These are phyloP conservation scores for Elsinoe necatrix DNA, from an alignment of 2,329 filamentous ascomycete genomes.

Conservation along the genomic window DNA sequence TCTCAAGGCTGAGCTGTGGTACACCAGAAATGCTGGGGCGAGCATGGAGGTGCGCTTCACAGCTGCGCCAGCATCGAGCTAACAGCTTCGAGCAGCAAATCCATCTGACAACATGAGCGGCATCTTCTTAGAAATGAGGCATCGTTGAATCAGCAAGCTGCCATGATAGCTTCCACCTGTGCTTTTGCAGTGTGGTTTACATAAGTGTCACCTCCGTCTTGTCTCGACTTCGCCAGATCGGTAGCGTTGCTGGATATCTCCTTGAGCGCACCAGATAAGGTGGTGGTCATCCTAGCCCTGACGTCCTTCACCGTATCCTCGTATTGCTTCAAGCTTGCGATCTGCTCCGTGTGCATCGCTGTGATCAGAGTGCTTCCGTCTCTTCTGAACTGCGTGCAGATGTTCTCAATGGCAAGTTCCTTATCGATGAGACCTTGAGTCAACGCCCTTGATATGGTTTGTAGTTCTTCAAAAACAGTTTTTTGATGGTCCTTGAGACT, in stretches of 20 bases:
- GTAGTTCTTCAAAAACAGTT: slow-evolving; percentile 31
- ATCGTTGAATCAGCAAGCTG: background rate
- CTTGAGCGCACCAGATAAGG: background rate
- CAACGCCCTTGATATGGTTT: slow-evolving; percentile 36
- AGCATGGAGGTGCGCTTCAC: too few relatives aligned
- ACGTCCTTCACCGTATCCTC: background rate
- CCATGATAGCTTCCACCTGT: background rate
- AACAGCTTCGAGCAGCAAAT: too few relatives aligned
- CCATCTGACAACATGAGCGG: too few relatives aligned
- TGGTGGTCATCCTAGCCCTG: background rate
- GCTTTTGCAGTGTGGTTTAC: background rate
- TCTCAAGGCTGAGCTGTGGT: too few relatives aligned
- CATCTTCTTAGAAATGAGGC: background rate
- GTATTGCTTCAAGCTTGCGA: background rate
- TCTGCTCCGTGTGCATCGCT: background rate
- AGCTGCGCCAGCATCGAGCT: too few relatives aligned
- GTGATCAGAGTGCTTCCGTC: background rate
- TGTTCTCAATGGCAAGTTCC: slow-evolving; percentile 37
- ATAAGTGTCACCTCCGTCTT: background rate
- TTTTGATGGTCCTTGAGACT: slow-evolving; percentile 34
- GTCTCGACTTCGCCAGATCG: background rate
- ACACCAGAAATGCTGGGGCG: too few relatives aligned
- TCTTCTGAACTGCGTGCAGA: slow-evolving; percentile 19
- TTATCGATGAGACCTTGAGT: slow-evolving; percentile 39
- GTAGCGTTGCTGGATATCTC: background rate